Base-by-base conservation (phyloP, 2,329 filamentous ascomycete species). In the Thyridium curvatum region DNA sequence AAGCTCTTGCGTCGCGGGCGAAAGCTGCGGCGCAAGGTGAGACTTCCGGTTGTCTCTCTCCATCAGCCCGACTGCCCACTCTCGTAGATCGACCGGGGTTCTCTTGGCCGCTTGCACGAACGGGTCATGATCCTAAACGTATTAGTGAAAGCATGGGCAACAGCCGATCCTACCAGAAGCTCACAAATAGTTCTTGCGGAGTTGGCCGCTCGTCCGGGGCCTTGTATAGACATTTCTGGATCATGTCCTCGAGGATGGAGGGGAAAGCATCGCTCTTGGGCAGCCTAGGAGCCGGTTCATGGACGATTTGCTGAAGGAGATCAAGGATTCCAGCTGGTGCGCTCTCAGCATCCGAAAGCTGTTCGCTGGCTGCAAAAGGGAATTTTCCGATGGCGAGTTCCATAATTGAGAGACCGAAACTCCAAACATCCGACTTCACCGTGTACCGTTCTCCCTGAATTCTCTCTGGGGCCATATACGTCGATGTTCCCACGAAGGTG, bases 341-440 rank as follows among this genome's bases (percentile, higher is more conserved):
- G 37, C 83, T 82, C 47, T 91, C 84, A 41, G 74, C 79, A 43
- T 94, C 87, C 2, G 76, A 77, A 17, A 81, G 63, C 48, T 81
- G 76, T 53, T 83, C 79, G 52, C 79, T 87, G 12, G 82, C 73
- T 48, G 85, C 84, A 59, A 98, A 98, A 1, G 93, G 93, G 55
- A 98, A 98, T 55, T 94, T 90, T 48, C 93, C 93, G 56, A 98
- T 96, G 28, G 93, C 93, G 50, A 98, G 68, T 64, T 98, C 93
- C 90, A 98, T 97, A 46, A 98, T 81, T 1, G 84, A 84, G 49
- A 98, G 70, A 26, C 93, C 93, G 46, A 96, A 94, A 74, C 90
- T 96, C 93, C 93, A 98, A 4, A 98, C 93, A 60, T 98, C 93
- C 12, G 90, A 96, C 63, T 96, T 96, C 54, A 98, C 91, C 0